These are phyloP conservation scores for Neonothopanus nambi DNA, from an alignment of 1,284 basidiomycete species.

Conservation along the genomic window DNA sequence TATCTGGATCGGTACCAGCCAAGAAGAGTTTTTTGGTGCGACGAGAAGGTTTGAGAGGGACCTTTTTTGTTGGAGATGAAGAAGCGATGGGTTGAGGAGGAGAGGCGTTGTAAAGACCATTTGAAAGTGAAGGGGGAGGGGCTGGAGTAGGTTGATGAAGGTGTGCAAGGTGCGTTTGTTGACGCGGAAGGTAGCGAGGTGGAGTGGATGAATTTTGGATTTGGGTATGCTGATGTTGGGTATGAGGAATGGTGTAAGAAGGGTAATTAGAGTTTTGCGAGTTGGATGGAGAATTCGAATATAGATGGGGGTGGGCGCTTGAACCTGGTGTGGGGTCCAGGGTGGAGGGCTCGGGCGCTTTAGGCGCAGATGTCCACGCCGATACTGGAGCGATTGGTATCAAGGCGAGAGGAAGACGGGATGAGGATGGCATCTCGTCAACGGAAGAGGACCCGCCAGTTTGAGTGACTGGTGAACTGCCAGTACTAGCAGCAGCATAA, in stretches of 20 bases:
- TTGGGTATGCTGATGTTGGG: conserved; percentile 13
- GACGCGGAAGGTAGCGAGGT: not conserved
- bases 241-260: conserved; percentile 14
- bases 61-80: not conserved
- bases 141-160: not conserved
- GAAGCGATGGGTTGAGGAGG: conserved; percentile 4
- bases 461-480: conserved; percentile 16
- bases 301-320: not conserved
- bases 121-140: not conserved
- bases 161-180: not conserved
- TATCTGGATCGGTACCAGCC: conserved; percentile 60
- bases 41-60: conserved; percentile 25
- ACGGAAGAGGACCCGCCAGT: conserved; percentile 21
- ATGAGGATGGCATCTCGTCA: conserved; percentile 10
- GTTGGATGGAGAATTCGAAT: conserved; percentile 7
- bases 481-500: conserved; percentile 29
- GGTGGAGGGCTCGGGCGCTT: not conserved
- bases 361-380: conserved; percentile 12
- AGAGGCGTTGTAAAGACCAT: not conserved
- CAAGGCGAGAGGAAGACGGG: conserved; percentile 24
- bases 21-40: conserved; percentile 53
- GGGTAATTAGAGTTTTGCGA: too few species aligned
- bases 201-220: not conserved
- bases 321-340: not conserved
- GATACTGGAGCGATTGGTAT: conserved; percentile 17